These are phyloP conservation scores for Waltiozyma sp. DNA, from an alignment of 1,139 yeast species.

Conservation along the genomic window DNA sequence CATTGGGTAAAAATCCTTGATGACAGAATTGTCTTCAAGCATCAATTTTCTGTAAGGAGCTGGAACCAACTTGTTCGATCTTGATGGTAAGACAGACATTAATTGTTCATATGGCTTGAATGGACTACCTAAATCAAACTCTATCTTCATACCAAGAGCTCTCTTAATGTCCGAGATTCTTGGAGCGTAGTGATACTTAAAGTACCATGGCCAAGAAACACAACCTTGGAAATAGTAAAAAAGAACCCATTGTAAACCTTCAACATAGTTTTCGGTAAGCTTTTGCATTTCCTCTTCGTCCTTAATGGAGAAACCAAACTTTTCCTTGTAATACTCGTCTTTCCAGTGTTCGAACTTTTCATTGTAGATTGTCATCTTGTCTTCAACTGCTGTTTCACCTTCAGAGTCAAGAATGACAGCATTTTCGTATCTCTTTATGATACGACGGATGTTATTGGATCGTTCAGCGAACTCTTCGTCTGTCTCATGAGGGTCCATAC, in stretches of 20 bases:
- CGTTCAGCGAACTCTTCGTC: conserved; percentile 52
- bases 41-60: conserved; percentile 65
- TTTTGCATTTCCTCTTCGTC: conserved; percentile 45
- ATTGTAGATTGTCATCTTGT: conserved; percentile 56
- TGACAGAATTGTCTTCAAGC: conserved; percentile 86
- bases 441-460: conserved; percentile 23
- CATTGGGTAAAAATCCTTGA: conserved; percentile 81
- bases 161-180: conserved; percentile 74
- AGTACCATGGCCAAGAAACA: conserved; percentile 94
- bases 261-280: conserved; percentile 74
- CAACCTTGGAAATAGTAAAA: conserved; percentile 83
- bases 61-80: conserved; percentile 79
- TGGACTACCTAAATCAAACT: conserved; percentile 64
- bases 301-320: conserved; percentile 55
- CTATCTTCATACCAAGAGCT: conserved; percentile 53
- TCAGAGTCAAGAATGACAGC: conserved; percentile 57
- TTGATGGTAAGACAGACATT: conserved; percentile 95
- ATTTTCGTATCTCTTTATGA: conserved; percentile 57
- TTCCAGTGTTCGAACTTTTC: conserved; percentile 76
- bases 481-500: conserved; percentile 53
- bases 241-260: conserved; percentile 94
- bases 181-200: conserved; percentile 82
- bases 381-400: conserved; percentile 49
- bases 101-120: conserved; percentile 92
- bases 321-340: conserved; percentile 66